Evolutionary conservation across 1,139 yeast genomes (phyloP), one percentile per base, ranked within the genome.

Genomic region (Groenewaldozyma auringiensis): DNA sequence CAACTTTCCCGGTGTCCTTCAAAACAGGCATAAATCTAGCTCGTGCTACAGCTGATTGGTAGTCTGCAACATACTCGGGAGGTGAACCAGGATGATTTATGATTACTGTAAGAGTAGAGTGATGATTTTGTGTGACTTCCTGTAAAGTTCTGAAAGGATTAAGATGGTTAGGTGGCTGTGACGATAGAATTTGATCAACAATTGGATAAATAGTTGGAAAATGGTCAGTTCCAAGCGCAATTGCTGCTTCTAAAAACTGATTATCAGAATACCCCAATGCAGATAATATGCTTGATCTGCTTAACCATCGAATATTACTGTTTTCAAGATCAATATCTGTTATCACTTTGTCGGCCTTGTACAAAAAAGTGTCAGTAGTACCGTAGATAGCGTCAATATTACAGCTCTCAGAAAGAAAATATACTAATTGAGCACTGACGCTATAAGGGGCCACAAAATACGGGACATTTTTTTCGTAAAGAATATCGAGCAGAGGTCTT

Each of bases 361-460:
- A 63, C 60, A 89, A 69, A 42, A 89, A 67, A 41, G 81, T 72
- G 57, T 92, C 97, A 1, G 89, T 81, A 8, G 96, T 83, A 1
- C 95, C 95, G 62, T 80, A 87, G 34, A 89, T 77, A 1, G 85
- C 79, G 63, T 89, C 94, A 46, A 89, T 76, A 37, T 73, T 64
- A n/a, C 36, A 4, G 13, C 36, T 33, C 13, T 31, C 42, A n/a
- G 31, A 8, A 2, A 39, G 70, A 57, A 89, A 68, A 58, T 86
- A 87, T 8, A 86, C 78, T 55, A 92, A 70, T 64, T 92, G 97
- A 45, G 84, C 78, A 62, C 88, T 79, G 0, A 96, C 79, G 47
- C 81, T 75, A 59, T 81, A 88, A 1, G 98, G 98, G 29, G 95
- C 83, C 16, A 88, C 77, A 50, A 87, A 64, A 59, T 76, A 89